Evolutionary conservation across 306 rosid genomes (phyloP).

Genomic region (Elaeagnus macrophylla): DNA sequence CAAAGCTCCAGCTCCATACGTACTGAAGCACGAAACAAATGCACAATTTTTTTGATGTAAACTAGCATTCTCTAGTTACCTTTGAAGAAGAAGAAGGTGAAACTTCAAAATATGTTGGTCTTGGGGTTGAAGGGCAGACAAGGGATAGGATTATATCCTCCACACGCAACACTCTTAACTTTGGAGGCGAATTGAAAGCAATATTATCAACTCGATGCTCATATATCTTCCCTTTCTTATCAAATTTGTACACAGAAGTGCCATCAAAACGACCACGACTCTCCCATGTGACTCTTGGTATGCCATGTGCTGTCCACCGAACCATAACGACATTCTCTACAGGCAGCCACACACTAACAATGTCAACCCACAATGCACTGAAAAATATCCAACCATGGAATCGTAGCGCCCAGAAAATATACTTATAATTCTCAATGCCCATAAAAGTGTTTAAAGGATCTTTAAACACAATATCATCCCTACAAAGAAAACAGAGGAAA

Average conservation of each 20-base stretch:
- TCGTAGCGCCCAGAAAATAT: constrained; percentile 89
- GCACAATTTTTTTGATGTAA: constrained; percentile 39
- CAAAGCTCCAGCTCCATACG: constrained; percentile 18
- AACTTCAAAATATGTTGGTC: constrained; percentile 66
- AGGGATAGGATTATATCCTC: constrained; percentile 52
- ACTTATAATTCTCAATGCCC: constrained; percentile 81
- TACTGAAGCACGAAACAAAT: constrained; percentile 19
- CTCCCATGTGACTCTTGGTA: constrained; percentile 95
- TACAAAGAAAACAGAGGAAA: constrained; percentile 14
- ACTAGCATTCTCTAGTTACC: constrained; percentile 22
- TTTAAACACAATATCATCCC: constrained; percentile 75
- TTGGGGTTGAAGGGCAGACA: constrained; percentile 70
- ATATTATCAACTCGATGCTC: constrained; percentile 88
- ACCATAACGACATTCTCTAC: constrained; percentile 77
- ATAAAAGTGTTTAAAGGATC: constrained; percentile 80
- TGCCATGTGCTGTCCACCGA: constrained; percentile 84
- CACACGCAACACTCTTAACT: constrained; percentile 50
- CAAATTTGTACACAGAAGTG: constrained; percentile 79
- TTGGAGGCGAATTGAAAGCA: constrained; percentile 80
- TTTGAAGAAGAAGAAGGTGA: constrained; percentile 33
- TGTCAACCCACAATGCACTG: constrained; percentile 73
- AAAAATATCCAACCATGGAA: constrained; percentile 76
- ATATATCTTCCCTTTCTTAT: constrained; percentile 74
- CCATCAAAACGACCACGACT: constrained; percentile 86
- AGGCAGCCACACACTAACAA: constrained; percentile 86